Conservation (phyloP, 2,329 filamentous ascomycete genomes). For the Phyllosticta ampelicida region DNA sequence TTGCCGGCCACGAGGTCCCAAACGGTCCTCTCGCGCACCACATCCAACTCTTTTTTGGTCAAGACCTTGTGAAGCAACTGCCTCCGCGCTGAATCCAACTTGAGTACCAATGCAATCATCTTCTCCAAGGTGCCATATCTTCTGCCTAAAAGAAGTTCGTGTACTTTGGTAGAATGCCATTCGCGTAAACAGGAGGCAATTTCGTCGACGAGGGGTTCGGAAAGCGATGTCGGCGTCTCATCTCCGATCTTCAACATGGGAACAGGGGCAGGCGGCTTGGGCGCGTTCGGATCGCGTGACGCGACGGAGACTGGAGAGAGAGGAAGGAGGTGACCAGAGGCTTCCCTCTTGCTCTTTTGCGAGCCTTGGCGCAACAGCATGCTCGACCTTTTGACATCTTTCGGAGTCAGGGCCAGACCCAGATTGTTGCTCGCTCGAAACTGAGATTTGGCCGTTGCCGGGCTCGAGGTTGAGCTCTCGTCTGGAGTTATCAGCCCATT, state of each 20-base stretch:
- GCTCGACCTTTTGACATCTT: conserved; percentile 23
- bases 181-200: conserved; percentile 93
- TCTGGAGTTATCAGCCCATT: conserved; percentile 29
- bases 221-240: conserved; percentile 79
- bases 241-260: conserved; percentile 97
- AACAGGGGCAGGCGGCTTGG: conserved; percentile 80
- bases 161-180: conserved; percentile 96
- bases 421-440: conserved; percentile 13
- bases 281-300: conserved; percentile 52
- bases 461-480: conserved; percentile 24
- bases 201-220: conserved; percentile 90
- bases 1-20: conserved; percentile 94
- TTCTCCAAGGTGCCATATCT: conserved; percentile 74
- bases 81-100: conserved; percentile 74
- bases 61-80: conserved; percentile 92
- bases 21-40: conserved; percentile 75
- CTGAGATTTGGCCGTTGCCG: conserved; percentile 17
- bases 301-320: conserved; percentile 28
- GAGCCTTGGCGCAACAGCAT: conserved; percentile 18
- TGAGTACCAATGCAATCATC: conserved; percentile 67
- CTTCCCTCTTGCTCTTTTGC: conserved; percentile 29
- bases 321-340: conserved; percentile 27
- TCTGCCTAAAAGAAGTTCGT: conserved; percentile 74
- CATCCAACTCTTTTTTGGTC: conserved; percentile 72
- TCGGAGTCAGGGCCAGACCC: conserved; percentile 19